Conservation (phyloP, 108 stramenopile species). For the Skeletonema grethae region DNA sequence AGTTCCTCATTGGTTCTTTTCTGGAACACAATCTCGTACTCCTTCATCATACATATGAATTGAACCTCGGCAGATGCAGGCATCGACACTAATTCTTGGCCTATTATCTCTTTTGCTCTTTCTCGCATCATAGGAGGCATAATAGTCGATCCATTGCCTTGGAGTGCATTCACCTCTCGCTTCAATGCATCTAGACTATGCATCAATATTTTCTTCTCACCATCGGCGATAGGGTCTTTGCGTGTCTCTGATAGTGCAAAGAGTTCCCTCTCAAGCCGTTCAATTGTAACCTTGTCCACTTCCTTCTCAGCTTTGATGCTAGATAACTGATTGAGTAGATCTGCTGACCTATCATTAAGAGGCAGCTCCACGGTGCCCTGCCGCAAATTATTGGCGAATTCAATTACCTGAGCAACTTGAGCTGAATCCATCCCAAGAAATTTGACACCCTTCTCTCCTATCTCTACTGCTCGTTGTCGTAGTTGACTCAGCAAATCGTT, state of each 20-base stretch:
- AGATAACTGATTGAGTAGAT: slow-evolving; percentile 47
- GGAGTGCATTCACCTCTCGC: slow-evolving; percentile 12
- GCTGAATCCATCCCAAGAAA: slow-evolving; percentile 49
- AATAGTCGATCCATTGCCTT: slow-evolving; percentile 12
- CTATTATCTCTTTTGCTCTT: slow-evolving; percentile 18
- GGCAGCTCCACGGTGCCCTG: slow-evolving; percentile 55
- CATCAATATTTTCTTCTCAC: not conserved
- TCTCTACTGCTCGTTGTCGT: slow-evolving; percentile 57
- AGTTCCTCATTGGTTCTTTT: slow-evolving; percentile 6
- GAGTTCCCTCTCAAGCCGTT: slow-evolving; percentile 52
- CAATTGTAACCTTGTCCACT: slow-evolving; percentile 54
- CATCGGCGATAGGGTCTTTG: not conserved
- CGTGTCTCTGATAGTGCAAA: slow-evolving; percentile 14
- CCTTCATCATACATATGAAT: slow-evolving; percentile 26
- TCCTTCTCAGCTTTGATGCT: slow-evolving; percentile 45
- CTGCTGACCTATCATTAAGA: slow-evolving; percentile 48
- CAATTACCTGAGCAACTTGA: slow-evolving; percentile 49
- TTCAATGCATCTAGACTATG: not conserved
- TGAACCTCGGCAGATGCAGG: slow-evolving; percentile 26
- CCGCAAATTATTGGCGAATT: slow-evolving; percentile 59
- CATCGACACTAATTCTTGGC: slow-evolving; percentile 18
- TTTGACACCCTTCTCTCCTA: slow-evolving; percentile 62
- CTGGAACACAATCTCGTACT: slow-evolving; percentile 9
- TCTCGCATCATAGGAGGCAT: slow-evolving; percentile 14
- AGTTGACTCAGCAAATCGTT: slow-evolving; percentile 58